These are phyloP conservation scores for Alternaria rosae DNA, from an alignment of 2,329 filamentous ascomycete genomes.

Conservation along the genomic window DNA sequence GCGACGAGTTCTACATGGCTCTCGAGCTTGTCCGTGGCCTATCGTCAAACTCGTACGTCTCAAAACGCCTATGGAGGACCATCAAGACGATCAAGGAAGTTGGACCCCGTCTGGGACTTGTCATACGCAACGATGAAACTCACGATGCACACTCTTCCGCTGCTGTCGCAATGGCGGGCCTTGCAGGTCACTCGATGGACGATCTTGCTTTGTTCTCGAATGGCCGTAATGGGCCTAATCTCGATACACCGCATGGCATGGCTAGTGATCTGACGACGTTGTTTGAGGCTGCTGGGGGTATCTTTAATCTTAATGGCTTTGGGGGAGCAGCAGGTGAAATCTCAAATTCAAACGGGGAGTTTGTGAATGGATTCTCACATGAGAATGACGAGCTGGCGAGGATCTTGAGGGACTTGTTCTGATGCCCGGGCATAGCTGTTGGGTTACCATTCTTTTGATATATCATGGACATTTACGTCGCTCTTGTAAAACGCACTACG, in stretches of 20 bases:
- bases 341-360: conserved; percentile 52
- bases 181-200: conserved; percentile 69
- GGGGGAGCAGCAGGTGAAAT: conserved; percentile 42
- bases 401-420: conserved; percentile 68
- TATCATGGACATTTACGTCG: not conserved
- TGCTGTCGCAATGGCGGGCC: conserved; percentile 70
- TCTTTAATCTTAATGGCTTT: conserved; percentile 32
- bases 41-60: conserved; percentile 74
- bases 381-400: conserved; percentile 68
- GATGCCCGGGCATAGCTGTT: conserved; percentile 10
- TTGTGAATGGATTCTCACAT: conserved; percentile 57
- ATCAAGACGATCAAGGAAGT: conserved; percentile 75
- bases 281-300: conserved; percentile 69
- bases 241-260: conserved; percentile 65
- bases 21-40: conserved; percentile 77
- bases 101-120: conserved; percentile 71
- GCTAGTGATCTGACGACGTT: conserved; percentile 69
- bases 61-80: conserved; percentile 75
- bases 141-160: conserved; percentile 67
- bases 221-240: conserved; percentile 40
- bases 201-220: conserved; percentile 60
- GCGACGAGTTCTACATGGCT: conserved; percentile 81
- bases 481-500: not conserved
- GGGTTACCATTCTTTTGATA: not conserved
- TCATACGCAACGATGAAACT: conserved; percentile 53